A percentile compares a stretch with the other conserved stretches of the same genome.
These are phyloP conservation scores for Moesziomyces sp. DNA, from an alignment of 1,284 basidiomycete genomes.

Conservation along the genomic window DNA sequence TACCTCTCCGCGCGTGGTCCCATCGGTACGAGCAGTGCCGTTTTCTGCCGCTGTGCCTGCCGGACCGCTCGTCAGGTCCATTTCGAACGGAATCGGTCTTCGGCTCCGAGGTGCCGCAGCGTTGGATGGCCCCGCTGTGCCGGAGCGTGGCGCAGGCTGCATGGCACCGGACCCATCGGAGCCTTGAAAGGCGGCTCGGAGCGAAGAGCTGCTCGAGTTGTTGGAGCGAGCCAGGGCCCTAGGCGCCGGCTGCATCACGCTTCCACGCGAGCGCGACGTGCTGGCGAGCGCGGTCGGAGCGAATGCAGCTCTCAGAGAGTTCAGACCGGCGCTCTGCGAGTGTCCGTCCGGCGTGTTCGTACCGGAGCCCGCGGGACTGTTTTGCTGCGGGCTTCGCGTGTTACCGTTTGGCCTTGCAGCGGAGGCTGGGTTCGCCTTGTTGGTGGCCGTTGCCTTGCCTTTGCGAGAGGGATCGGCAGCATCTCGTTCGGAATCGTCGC, in stretches of 20 bases:
- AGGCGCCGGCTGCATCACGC: slow-evolving; percentile 41
- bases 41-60: too few species aligned
- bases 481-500: neutral
- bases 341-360: slow-evolving; percentile 35
- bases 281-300: slow-evolving; percentile 24
- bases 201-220: slow-evolving; percentile 41
- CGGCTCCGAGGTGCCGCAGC: slow-evolving; percentile 8
- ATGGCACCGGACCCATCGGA: slow-evolving; percentile 15
- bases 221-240: slow-evolving; percentile 24
- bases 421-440: slow-evolving; percentile 9
- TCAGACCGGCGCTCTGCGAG: slow-evolving; percentile 17
- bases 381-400: slow-evolving; percentile 12
- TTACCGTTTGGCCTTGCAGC: slow-evolving; percentile 2
- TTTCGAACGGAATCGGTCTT: slow-evolving; percentile 28
- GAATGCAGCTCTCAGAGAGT: slow-evolving; percentile 32
- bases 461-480: slow-evolving; percentile 5
- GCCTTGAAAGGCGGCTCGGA: slow-evolving; percentile 27
- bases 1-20: too few species aligned
- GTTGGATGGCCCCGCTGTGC: slow-evolving; percentile 4
- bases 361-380: slow-evolving; percentile 30
- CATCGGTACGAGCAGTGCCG: too few species aligned
- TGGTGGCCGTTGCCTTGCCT: slow-evolving; percentile 17
- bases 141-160: slow-evolving; percentile 12
- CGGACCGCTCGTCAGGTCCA: neutral
- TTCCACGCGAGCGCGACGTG: slow-evolving; percentile 19